Conservation (phyloP, 768 basidiomycete species). For the Tricholoma flavovirens region DNA sequence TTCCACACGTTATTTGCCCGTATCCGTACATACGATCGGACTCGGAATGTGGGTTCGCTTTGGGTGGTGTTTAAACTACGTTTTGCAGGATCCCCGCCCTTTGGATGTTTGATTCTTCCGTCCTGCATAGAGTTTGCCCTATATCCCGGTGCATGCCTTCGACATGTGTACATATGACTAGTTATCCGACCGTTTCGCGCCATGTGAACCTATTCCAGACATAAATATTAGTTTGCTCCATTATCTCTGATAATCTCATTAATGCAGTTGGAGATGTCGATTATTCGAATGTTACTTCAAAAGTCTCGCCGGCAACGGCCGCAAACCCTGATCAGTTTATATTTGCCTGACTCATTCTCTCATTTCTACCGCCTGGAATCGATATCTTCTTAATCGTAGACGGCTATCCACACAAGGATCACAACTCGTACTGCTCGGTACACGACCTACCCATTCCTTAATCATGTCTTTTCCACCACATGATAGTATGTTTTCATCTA, state of each 20-base stretch:
- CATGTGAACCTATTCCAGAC: not conserved
- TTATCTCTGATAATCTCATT: too few relatives aligned
- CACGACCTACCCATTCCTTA: not conserved
- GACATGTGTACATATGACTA: not conserved
- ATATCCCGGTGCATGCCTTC: not conserved
- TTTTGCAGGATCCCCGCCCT: too few relatives aligned
- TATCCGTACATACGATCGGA: not conserved
- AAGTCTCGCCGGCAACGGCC: constrained; percentile 18
- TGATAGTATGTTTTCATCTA: constrained; percentile 50
- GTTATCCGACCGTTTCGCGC: too few relatives aligned
- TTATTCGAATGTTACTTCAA: too few relatives aligned
- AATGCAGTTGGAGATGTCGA: too few relatives aligned
- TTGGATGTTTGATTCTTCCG: not conserved
- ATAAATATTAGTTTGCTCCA: not conserved
- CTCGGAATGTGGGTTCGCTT: not conserved
- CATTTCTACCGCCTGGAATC: not conserved
- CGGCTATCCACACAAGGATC: not conserved
- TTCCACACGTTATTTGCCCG: not conserved
- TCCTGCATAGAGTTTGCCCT: not conserved
- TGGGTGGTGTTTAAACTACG: not conserved
- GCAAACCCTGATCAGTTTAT: constrained; percentile 3
- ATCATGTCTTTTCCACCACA: constrained; percentile 65
- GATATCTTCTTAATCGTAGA: not conserved
- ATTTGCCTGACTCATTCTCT: constrained; percentile 2
- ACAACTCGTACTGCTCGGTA: not conserved